A percentile compares a stretch with the other conserved stretches of the same genome.
These are phyloP conservation scores for Aspergillus unguis DNA, from an alignment of 2,329 filamentous ascomycete species.

Conservation along the genomic window DNA sequence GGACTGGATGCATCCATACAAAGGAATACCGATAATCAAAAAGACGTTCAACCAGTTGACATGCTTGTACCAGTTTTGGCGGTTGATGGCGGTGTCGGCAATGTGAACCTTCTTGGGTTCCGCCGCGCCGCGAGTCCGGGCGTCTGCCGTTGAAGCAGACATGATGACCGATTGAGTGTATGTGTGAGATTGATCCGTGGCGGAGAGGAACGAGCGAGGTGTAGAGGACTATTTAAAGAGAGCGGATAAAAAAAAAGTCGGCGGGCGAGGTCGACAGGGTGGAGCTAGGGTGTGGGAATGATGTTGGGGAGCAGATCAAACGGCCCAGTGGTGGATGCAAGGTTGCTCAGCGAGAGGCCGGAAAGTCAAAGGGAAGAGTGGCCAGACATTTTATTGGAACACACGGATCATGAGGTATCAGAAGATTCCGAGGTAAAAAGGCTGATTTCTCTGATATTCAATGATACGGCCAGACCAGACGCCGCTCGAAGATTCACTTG, in stretches of 20 bases:
- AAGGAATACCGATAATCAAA: slow-evolving; percentile 74
- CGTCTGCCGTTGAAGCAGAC: slow-evolving; percentile 35
- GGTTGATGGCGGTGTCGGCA: slow-evolving; percentile 75
- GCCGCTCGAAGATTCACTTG: too few relatives aligned
- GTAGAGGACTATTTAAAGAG: slow-evolving; percentile 9
- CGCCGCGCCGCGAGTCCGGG: slow-evolving; percentile 32
- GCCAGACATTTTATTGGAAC: slow-evolving; percentile 12
- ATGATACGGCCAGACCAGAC: background rate
- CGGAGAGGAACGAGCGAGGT: slow-evolving; percentile 4
- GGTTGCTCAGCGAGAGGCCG: slow-evolving; percentile 11
- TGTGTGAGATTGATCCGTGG: background rate
- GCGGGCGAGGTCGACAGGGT: slow-evolving; percentile 14
- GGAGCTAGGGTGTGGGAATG: slow-evolving; percentile 5
- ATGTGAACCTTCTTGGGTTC: slow-evolving; percentile 75
- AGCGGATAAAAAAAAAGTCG: slow-evolving; percentile 13
- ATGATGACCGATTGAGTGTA: slow-evolving; percentile 24
- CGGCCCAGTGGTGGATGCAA: slow-evolving; percentile 7
- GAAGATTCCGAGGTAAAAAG: slow-evolving; percentile 28
- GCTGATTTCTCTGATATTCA: background rate
- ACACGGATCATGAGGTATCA: slow-evolving; percentile 19
- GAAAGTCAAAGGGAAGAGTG: slow-evolving; percentile 12
- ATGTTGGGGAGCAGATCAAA: slow-evolving; percentile 19
- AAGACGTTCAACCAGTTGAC: slow-evolving; percentile 89
- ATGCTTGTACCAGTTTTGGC: slow-evolving; percentile 83
- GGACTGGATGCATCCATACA: slow-evolving; percentile 68